A percentile compares a stretch with the other conserved stretches of the same genome.
These are phyloP conservation scores for Botrytis hyacinthi DNA, from an alignment of 2,329 filamentous ascomycete species.

Conservation along the genomic window DNA sequence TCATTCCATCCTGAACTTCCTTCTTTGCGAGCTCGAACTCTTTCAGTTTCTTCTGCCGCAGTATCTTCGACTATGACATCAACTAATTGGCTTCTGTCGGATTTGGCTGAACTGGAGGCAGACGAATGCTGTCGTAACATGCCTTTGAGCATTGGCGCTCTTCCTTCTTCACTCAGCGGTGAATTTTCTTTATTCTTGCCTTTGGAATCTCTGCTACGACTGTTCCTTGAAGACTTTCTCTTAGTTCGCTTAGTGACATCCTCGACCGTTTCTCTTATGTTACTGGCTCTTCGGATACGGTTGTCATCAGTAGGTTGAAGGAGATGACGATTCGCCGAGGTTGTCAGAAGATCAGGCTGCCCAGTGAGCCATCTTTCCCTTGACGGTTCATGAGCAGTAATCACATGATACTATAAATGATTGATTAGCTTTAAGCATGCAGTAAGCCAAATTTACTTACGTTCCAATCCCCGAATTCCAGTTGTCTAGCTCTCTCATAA, in stretches of 20 bases:
- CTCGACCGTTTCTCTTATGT: constrained; percentile 41
- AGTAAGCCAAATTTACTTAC: constrained; percentile 52
- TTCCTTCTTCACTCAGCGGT: constrained; percentile 35
- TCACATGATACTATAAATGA: constrained; percentile 75
- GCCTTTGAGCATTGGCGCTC: constrained; percentile 37
- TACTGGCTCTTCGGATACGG: constrained; percentile 39
- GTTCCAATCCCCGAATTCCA: constrained; percentile 92
- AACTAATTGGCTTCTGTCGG: constrained; percentile 61
- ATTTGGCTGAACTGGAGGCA: constrained; percentile 49
- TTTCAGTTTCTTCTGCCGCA: constrained; percentile 59
- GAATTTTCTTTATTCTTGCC: constrained; percentile 32
- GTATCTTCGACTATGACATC: constrained; percentile 66
- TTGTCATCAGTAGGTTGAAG: constrained; percentile 50
- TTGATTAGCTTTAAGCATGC: constrained; percentile 3
- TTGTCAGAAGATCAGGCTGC: constrained; percentile 52
- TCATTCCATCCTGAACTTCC: constrained; percentile 60
- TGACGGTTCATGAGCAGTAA: constrained; percentile 75
- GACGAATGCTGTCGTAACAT: constrained; percentile 49
- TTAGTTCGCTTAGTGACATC: constrained; percentile 39
- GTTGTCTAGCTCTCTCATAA: constrained; percentile 66
- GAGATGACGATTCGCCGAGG: constrained; percentile 53
- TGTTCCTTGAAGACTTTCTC: constrained; percentile 32
- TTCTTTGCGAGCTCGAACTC: constrained; percentile 60
- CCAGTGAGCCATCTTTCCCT: constrained; percentile 62
- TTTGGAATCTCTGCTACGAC: constrained; percentile 32